phyloP scores from a whole-genome alignment of 1,284 basidiomycete genomes.

The Ceratobasidium sp. region DNA sequence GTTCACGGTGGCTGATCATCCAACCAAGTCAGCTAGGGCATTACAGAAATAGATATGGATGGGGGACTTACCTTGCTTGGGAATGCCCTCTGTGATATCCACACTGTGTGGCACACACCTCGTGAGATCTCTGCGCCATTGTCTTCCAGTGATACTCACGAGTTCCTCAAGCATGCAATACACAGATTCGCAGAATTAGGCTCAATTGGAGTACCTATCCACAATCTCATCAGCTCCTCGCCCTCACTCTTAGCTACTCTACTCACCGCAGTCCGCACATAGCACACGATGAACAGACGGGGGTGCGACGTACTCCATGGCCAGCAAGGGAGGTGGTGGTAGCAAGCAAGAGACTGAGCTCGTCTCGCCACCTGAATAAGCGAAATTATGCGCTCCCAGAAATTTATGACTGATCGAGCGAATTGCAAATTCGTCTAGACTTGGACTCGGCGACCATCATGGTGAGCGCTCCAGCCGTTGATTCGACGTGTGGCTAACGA shows the following conservation, averaged over 20 bases:
- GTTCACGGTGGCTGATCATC: conserved; percentile 75
- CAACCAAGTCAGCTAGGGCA: neutral
- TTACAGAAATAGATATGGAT: neutral
- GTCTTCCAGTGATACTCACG: conserved; percentile 57
- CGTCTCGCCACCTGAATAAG: conserved; percentile 34
- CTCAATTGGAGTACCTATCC: conserved; percentile 85
- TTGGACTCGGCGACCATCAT: conserved; percentile 35
- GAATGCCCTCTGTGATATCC: conserved; percentile 98
- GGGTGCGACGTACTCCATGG: conserved; percentile 76
- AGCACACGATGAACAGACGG: conserved; percentile 78
- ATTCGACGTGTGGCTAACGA: neutral
- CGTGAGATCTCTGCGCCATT: neutral
- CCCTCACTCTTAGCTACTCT: neutral
- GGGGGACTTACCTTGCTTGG: conserved; percentile 81
- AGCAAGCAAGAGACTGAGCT: neutral
- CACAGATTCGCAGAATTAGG: conserved; percentile 97
- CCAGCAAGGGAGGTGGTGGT: neutral
- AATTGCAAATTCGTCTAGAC: conserved; percentile 15
- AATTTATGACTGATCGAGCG: conserved; percentile 29
- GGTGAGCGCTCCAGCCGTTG: conserved; percentile 1
- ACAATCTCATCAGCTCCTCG: neutral
- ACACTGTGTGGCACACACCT: conserved; percentile 60
- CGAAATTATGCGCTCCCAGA: neutral
- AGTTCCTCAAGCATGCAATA: conserved; percentile 88
- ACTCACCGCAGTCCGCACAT: conserved; percentile 81